A percentile compares a stretch with the other conserved stretches of the same genome.
Conservation (phyloP, 495 filamentous ascomycete species). For the Halenospora varia region DNA sequence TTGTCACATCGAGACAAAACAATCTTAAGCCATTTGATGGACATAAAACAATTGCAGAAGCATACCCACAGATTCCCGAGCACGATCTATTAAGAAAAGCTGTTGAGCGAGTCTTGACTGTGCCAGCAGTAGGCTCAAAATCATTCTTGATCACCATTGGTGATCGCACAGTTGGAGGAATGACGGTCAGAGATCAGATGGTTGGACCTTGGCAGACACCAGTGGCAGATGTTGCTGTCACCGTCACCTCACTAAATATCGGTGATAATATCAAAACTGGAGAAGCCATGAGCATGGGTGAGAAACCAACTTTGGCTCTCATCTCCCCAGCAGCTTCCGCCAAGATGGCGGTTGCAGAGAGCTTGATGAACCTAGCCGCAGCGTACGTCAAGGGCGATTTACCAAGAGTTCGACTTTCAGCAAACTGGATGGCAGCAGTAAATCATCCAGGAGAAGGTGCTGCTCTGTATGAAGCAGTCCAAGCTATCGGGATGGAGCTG, state of each 20-base stretch:
- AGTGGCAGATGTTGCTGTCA: slow-evolving; percentile 90
- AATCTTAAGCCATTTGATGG: slow-evolving; percentile 70
- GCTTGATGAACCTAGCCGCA: slow-evolving; percentile 86
- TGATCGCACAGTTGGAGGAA: slow-evolving; percentile 85
- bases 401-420: slow-evolving; percentile 76
- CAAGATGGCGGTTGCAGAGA: slow-evolving; percentile 94
- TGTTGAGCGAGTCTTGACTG: slow-evolving; percentile 70
- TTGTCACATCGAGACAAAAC: slow-evolving; percentile 70
- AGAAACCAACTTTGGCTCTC: slow-evolving; percentile 84
- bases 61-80: slow-evolving; percentile 47
- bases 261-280: slow-evolving; percentile 60
- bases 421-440: slow-evolving; percentile 98
- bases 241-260: slow-evolving; percentile 72
- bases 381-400: slow-evolving; percentile 77
- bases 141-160: slow-evolving; percentile 96
- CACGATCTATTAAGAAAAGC: slow-evolving; percentile 71
- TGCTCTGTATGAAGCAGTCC: slow-evolving; percentile 88
- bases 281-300: slow-evolving; percentile 96
- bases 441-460: slow-evolving; percentile 93
- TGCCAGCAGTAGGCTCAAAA: slow-evolving; percentile 91
- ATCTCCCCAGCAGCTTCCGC: slow-evolving; percentile 93
- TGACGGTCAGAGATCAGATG: slow-evolving; percentile 90
- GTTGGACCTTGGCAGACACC: slow-evolving; percentile 96
- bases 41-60: slow-evolving; percentile 29
- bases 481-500: slow-evolving; percentile 88